Base-by-base conservation (phyloP, 306 rosid genomes). In the Cucumis melo region DNA sequence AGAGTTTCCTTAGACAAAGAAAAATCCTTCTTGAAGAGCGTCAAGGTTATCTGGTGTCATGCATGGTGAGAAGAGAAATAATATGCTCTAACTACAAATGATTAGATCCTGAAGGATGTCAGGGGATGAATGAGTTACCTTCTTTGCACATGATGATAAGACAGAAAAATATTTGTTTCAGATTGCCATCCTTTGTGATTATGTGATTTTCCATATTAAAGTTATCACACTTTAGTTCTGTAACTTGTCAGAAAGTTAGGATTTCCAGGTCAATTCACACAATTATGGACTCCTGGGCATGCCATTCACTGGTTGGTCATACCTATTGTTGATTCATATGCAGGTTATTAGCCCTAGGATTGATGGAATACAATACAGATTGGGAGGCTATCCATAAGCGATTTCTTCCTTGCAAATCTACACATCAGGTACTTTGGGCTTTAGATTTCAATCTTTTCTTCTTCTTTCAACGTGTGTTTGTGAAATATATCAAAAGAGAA, bases 371-470 rank as follows among this genome's bases (percentile, higher is more conserved):
- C 77, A 95, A 95, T 84, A 92, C 92, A n/a, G 96, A 95, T 78
- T 95, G 97, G 99, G 86, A 92, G 79, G 92, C 96, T 51, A 90
- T 95, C 81, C 96, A 88, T 85, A 92, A 82, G 64, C 90, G 96
- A 39, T 95, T 92, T 82, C 97, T 95, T 87, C 99, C 99, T 58
- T 86, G 93, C 96, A 95, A 95, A 74, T 85, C 96, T 77, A 83
- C 81, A 79, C 93, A 88, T 84, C 99, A 92, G 99, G 99, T 95
- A 73, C 46, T 73, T 73, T 23, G 20, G 46, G 55, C 58, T 24
- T 24, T 46, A 46, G 27, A 2, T 68, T 67, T 73, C 5, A 6
- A 27, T 17, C 4, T 38, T 66, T 39, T 56, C 20, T 23, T 55
- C 16, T 6, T 44, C 78, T 36, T 53, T 68, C 77, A 57, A 38